Conservation (phyloP, 345 rosid genomes). For the Eucalyptus leucophloia region DNA sequence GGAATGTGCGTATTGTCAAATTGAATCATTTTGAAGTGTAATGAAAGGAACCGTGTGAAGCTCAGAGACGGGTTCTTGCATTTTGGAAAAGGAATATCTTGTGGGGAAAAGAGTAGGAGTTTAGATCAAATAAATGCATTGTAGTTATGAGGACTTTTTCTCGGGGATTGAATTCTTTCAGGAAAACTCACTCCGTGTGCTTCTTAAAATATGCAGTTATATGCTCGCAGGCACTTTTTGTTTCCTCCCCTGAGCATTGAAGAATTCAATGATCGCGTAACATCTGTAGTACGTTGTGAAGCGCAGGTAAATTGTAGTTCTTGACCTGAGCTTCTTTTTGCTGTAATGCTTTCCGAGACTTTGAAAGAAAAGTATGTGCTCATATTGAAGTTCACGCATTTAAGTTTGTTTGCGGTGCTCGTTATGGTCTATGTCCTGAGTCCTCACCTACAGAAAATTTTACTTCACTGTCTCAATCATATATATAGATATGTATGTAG, state of each 20-base stretch:
- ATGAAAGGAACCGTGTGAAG: background rate
- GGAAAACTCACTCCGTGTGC: background rate
- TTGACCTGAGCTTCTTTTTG: background rate
- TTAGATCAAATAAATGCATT: background rate
- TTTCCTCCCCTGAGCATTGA: constrained; percentile 76
- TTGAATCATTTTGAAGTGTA: background rate
- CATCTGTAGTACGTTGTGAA: constrained; percentile 81
- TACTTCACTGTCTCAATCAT: background rate
- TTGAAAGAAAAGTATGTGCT: background rate
- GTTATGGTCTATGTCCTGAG: background rate
- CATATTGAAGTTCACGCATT: background rate
- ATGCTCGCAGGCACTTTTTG: constrained; percentile 80
- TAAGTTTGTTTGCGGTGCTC: background rate
- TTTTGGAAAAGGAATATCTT: background rate
- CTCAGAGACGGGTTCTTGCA: background rate
- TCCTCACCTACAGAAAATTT: background rate
- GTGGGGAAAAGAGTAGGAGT: background rate
- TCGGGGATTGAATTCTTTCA: background rate
- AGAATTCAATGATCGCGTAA: constrained; percentile 68
- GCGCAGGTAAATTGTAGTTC: constrained; percentile 46
- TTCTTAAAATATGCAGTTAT: constrained; percentile 34
- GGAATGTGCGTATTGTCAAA: background rate
- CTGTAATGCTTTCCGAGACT: background rate
- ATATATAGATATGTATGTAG: background rate
- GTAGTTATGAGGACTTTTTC: background rate